Conservation (phyloP, 2,329 filamentous ascomycete species). For the Cyanodermella asteris region DNA sequence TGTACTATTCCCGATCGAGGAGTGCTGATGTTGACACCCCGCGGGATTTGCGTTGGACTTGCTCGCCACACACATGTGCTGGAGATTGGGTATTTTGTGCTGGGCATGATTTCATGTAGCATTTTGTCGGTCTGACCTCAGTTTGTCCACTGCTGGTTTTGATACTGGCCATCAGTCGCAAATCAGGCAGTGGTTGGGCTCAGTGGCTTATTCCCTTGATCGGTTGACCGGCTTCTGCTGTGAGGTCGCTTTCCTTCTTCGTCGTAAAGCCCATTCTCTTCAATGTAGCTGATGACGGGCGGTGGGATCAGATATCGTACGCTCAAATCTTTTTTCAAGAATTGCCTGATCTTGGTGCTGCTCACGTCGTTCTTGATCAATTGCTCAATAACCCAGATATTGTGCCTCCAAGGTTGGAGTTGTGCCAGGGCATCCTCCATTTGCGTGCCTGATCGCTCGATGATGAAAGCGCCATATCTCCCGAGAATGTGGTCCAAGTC, state of each 20-base stretch:
- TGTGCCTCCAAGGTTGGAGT: constrained; percentile 61
- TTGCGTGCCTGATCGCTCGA: constrained; percentile 76
- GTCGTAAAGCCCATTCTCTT: constrained; percentile 7
- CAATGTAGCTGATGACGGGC: constrained; percentile 37
- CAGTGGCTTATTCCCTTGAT: too few species aligned
- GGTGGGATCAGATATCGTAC: constrained; percentile 57
- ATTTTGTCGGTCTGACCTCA: too few species aligned
- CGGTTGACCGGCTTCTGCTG: too few species aligned
- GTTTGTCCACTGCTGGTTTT: too few species aligned
- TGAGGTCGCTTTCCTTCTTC: constrained; percentile 3
- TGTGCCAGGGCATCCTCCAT: constrained; percentile 71
- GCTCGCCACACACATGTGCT: too few species aligned
- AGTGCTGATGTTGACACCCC: too few species aligned
- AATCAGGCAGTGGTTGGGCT: too few species aligned
- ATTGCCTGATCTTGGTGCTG: constrained; percentile 61
- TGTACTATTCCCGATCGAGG: too few species aligned
- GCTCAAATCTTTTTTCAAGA: constrained; percentile 59
- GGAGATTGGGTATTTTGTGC: too few species aligned
- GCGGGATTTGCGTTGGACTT: too few species aligned
- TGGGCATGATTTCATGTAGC: too few species aligned
- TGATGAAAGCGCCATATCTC: constrained; percentile 61
- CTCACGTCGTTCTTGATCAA: constrained; percentile 73
- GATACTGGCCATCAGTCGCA: too few species aligned
- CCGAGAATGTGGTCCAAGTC: constrained; percentile 79
- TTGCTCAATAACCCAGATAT: constrained; percentile 73